Percentiles rank a stretch among this genome's conserved stretches.
phyloP scores from a whole-genome alignment of 176 grass and related monocot species.

The Puya raimondii region DNA sequence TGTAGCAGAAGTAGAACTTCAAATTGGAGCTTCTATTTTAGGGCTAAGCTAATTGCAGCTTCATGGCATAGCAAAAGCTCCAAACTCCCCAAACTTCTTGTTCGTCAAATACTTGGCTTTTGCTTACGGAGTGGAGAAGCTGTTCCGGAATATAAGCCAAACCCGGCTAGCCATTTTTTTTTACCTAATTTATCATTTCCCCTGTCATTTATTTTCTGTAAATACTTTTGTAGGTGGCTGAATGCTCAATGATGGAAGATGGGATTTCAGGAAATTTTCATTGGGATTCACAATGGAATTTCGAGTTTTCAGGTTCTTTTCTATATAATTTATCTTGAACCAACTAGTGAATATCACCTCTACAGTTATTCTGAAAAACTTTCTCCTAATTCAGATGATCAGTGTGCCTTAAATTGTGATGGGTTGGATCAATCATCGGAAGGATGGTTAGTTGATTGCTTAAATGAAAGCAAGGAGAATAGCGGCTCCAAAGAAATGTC shows the following conservation, averaged over 20 bases:
- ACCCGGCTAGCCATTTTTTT: background rate
- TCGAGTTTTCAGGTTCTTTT: slow-evolving; percentile 51
- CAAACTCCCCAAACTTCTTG: too few relatives aligned
- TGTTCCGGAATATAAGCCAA: background rate
- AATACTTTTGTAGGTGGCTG: slow-evolving; percentile 35
- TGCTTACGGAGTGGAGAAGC: too few relatives aligned
- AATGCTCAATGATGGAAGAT: slow-evolving; percentile 50
- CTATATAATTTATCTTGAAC: slow-evolving; percentile 1
- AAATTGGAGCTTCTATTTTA: too few relatives aligned
- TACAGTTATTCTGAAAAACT: background rate
- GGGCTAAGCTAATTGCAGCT: too few relatives aligned
- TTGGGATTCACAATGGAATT: slow-evolving; percentile 38
- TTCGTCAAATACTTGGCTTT: too few relatives aligned
- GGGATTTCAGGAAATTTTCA: slow-evolving; percentile 51
- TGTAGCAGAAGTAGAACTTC: too few relatives aligned
- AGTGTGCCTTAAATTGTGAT: slow-evolving; percentile 48
- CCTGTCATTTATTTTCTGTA: background rate
- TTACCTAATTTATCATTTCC: background rate
- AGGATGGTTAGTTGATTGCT: slow-evolving; percentile 61
- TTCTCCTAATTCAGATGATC: slow-evolving; percentile 40
- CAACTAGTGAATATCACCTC: background rate
- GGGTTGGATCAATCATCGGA: slow-evolving; percentile 59
- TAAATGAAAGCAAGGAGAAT: slow-evolving; percentile 46
- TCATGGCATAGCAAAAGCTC: too few relatives aligned
- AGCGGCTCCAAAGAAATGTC: slow-evolving; percentile 53